Evolutionary conservation across 257 asterid genomes (phyloP), one percentile per base, ranked within the genome.

Genomic region (Cinchona pubescens): DNA sequence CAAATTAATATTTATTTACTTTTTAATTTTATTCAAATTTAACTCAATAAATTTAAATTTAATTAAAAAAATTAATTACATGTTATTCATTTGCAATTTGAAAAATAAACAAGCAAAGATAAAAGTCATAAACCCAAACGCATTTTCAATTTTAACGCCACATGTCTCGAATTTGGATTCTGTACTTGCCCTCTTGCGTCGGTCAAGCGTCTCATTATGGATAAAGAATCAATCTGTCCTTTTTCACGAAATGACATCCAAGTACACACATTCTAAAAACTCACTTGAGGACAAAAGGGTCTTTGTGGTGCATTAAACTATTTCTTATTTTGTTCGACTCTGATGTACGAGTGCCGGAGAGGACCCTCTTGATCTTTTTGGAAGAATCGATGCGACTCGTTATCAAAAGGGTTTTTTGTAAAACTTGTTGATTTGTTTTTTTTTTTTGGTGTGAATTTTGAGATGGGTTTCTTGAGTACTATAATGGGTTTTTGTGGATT

Each of bases 401-500:
- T 59, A 38, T 14, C 14, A 8, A 59, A 40, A 62, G 32, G 43
- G 43, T 15, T 34, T 71, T 42, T 38, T 19, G 23, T 60, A 30
- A 29, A 29, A 29, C 11, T 25, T 35, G 29, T 76, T 53, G 74
- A 55, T 53, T 67, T 42, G 15, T 30, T 66, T 46, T 46, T 13
- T 25, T 51, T 19, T 13, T 69, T 55, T 37, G 9, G 61, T 8
- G n/a, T 25, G 56, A 53, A 29, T 62, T n/a, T 15, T 25, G 67
- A 64, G 84, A 94, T 94, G 98, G 98, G 97, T 15, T 81, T 94
- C 34, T 15, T 92, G 53, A 90, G 97, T 68, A 85, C 89, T 1
- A 76, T 94, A 40, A 55, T 88, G 78, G 96, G 97, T 35, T 85
- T 92, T 27, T 82, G 91, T 78, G 98, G 98, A 85, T 92, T 94